Evolutionary conservation across 805 yeast species (phyloP), one percentile per base, ranked within the genome.

Genomic region (Metschnikowia aberdeeniae): DNA sequence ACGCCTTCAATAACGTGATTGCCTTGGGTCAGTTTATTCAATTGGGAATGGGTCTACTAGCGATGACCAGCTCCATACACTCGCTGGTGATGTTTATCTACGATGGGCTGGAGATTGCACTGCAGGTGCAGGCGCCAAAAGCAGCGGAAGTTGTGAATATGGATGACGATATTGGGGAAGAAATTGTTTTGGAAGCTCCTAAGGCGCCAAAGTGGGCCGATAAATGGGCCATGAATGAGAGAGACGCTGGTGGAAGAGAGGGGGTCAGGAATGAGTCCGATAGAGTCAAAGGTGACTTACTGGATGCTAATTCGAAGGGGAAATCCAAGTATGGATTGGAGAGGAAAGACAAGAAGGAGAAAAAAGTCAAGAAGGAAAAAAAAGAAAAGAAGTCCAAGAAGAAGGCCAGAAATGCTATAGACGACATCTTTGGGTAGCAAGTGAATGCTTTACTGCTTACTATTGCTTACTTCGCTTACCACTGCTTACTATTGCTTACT

Each of bases 1-100:
- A 77, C 46, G 75, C 77, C 10, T 84, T 86, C 56, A 82, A 84
- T 60, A 76, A 82, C 1, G 74, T 89, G 1, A 70, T 89, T 6
- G 81, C 84, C 1, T 71, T 82, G 47, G 95, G 90, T 0, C 95
- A 89, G 57, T 89, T 85, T 56, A 72, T 87, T 6, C 76, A 82
- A 1, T 60, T 89, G 10, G 96, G 95, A 2, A 73, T 89, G 50
- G 78, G 85, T 0, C 61, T 88, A 33, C 56, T 87, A 3, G 95
- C 86, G 0, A 42, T 68, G 14, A 53, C 80, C 32, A 74, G 85
- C 2, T 70, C 74, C 42, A 54, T 86, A 8, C 61, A 70, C 45
- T 31, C 46, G 14, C 40, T 51, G 26, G 55, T 56, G 47, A 47
- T 29, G 20, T 52, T 44, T 22, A 47, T 63, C 9, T 52, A 55